Evolutionary conservation across 768 basidiomycete species (phyloP).

Genomic region (Auricularia sp.): DNA sequence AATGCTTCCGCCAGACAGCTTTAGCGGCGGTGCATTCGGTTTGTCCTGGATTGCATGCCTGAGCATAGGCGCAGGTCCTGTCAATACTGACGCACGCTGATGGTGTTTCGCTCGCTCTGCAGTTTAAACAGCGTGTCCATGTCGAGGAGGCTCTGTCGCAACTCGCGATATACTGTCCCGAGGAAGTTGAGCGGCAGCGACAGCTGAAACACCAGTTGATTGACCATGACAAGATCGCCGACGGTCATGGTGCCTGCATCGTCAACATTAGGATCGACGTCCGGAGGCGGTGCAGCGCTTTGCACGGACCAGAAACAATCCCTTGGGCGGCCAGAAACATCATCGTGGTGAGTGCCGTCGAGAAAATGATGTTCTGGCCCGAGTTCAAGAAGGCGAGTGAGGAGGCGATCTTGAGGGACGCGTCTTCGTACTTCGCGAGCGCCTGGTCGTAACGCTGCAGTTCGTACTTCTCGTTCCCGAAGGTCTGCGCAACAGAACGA

Average conservation of each 20-base stretch:
- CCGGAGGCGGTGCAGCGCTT: background rate
- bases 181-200: conserved; percentile 95
- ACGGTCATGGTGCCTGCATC: conserved; percentile 87
- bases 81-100: conserved; percentile 33
- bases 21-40: conserved; percentile 55
- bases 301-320: conserved; percentile 65
- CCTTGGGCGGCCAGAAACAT: conserved; percentile 98
- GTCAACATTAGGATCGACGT: background rate
- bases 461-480: conserved; percentile 95
- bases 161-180: conserved; percentile 93
- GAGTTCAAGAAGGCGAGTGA: conserved; percentile 90
- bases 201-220: conserved; percentile 95
- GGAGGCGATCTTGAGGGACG: conserved; percentile 90
- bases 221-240: conserved; percentile 98
- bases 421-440: conserved; percentile 76
- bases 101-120: conserved; percentile 66
- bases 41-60: conserved; percentile 41
- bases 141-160: conserved; percentile 90
- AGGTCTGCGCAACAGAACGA: conserved; percentile 48
- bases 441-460: conserved; percentile 87
- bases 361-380: conserved; percentile 95
- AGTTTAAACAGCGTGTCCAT: conserved; percentile 95
- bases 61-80: too few relatives aligned
- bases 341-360: conserved; percentile 81
- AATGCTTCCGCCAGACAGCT: conserved; percentile 74